These are phyloP conservation scores for Rhodotorula taiwanensis DNA, from an alignment of 768 basidiomycete species.

Conservation along the genomic window DNA sequence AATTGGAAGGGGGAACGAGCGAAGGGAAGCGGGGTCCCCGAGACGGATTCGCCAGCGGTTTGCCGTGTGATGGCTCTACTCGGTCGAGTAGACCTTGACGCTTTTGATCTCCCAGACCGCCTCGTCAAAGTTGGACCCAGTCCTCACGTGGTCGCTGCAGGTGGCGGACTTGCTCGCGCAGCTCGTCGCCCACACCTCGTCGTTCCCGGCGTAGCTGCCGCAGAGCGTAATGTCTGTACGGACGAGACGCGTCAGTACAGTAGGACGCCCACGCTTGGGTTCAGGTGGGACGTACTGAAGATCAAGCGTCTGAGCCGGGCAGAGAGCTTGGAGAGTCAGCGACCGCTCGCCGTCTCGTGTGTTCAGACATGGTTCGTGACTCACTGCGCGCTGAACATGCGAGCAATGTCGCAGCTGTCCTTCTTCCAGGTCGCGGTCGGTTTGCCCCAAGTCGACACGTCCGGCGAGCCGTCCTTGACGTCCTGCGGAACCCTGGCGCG, in stretches of 20 bases:
- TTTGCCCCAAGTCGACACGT: constrained; percentile 16
- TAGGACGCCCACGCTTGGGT: no score
- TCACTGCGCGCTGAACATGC: neutral
- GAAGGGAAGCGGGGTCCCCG: no score
- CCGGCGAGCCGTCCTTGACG: constrained; percentile 9
- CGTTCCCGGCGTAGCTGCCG: constrained; percentile 19
- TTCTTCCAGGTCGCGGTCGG: constrained; percentile 17
- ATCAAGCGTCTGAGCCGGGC: neutral
- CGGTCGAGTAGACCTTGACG: constrained; percentile 7
- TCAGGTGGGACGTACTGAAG: constrained; percentile 10
- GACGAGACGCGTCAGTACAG: no score
- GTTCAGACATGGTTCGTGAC: no score
- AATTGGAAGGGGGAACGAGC: no score
- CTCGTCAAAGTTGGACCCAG: constrained; percentile 5
- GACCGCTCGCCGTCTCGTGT: no score
- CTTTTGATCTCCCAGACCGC: constrained; percentile 18
- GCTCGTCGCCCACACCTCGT: neutral
- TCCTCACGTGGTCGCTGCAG: constrained; percentile 9
- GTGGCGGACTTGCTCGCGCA: constrained; percentile 4
- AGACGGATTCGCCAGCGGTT: no score
- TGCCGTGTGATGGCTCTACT: no score
- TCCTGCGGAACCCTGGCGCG: constrained; percentile 14
- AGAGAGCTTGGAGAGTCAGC: no score
- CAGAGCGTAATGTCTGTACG: constrained; percentile 15
- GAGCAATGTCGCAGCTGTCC: constrained; percentile 16